Base-by-base conservation (phyloP, 306 rosid genomes). In the Morella rubra region DNA sequence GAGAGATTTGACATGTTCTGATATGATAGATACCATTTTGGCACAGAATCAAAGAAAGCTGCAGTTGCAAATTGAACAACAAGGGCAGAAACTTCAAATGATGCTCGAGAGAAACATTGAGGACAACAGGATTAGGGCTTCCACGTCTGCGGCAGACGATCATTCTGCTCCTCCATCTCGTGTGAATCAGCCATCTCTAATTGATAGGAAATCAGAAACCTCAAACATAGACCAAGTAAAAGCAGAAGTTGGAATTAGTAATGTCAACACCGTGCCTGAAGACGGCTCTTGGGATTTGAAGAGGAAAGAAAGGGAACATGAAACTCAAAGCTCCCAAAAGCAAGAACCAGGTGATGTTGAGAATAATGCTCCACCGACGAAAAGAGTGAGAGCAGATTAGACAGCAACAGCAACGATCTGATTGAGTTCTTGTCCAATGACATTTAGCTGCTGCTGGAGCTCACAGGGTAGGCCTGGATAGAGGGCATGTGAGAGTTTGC, bases 1-100 rank as follows among this genome's bases (percentile, higher is more conserved):
- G 60, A 32, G 67, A 72, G 74, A 72, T 55, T 69, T 77, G 37
- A 60, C 73, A 9, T 71, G 65, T 72, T 74, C 72, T 82, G 73
- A 88, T 73, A 44, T 74, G 24, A 32, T 79, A 49, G 49, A 64
- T 83, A 60, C 47, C 32, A 66, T 70, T 52, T 58, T 49, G 40
- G 73, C 54, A 49, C 87, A 95, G 99, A 83, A 81, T 66, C 99
- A 95, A 88, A 91, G 93, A 76, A 92, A 84, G 62, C 79, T 95
- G 86, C 99, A 95, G 85, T 80, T 92, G 77, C 84, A 91, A 83
- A 87, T 95, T 79, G 99, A 95, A 84, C 84, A 85, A 81, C 99
- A 95, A 82, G 97, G 91, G 64, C 91, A 90, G 82, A 78, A 71
- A 76, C 93, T 95, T 61, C 89, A 88, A 73, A 77, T 82, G 92